Percentiles rank a stretch among this genome's conserved stretches.
phyloP scores from a whole-genome alignment of 106 monocot genomes.

The Iris macrosiphon region DNA sequence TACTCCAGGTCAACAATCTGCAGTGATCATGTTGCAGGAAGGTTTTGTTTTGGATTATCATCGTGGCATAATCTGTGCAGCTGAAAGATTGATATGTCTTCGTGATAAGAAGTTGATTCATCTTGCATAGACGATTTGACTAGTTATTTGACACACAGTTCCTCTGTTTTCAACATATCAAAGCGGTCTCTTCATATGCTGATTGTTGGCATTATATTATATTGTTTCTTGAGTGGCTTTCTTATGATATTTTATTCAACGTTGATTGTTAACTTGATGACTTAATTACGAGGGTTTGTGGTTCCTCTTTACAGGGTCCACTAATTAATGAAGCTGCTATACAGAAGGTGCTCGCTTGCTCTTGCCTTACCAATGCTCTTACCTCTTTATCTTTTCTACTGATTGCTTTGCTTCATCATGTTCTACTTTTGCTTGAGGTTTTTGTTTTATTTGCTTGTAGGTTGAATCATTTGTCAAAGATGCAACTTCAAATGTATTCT shows the following conservation, averaged over 20 bases:
- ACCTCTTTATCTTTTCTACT: background rate
- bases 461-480: conserved; percentile 77
- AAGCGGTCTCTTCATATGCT: background rate
- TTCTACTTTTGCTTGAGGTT: conserved; percentile 3
- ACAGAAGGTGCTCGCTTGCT: conserved; percentile 51
- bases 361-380: background rate
- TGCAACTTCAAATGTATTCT: conserved; percentile 77
- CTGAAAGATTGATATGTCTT: background rate
- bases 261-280: background rate
- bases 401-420: background rate
- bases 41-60: background rate
- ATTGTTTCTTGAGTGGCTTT: background rate
- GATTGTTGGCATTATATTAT: background rate
- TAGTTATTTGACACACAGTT: background rate
- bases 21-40: background rate
- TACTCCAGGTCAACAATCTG: background rate
- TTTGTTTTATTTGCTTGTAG: conserved; percentile 29
- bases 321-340: conserved; percentile 95
- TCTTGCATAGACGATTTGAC: background rate
- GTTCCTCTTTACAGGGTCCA: conserved; percentile 61
- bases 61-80: background rate
- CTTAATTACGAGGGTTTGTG: background rate
- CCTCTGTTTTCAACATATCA: background rate
- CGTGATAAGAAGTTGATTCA: background rate
- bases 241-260: background rate